Percentiles rank a stretch among this genome's conserved stretches.
Conservation (phyloP, 148 eudicot species). For the Rhododendron molle region DNA sequence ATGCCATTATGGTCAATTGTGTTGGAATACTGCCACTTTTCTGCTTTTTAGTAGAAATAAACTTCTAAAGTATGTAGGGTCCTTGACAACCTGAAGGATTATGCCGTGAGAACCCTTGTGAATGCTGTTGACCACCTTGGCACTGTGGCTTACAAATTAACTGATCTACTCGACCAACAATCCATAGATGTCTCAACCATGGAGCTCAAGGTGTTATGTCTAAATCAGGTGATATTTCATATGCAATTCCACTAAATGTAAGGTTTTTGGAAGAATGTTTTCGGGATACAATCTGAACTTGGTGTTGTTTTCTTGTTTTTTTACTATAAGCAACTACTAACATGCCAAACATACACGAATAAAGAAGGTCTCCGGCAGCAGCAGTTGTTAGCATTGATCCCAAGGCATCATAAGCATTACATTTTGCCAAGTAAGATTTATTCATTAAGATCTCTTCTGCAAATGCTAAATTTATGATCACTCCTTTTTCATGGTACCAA, state of each 20-base stretch:
- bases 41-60: slow-evolving; percentile 5
- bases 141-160: slow-evolving; percentile 90
- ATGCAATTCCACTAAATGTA: background rate
- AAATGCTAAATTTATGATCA: slow-evolving; percentile 2
- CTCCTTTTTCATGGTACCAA: background rate
- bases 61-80: slow-evolving; percentile 42
- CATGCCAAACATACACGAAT: slow-evolving; percentile 70
- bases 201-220: slow-evolving; percentile 65
- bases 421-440: slow-evolving; percentile 66
- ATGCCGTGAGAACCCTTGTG: slow-evolving; percentile 84
- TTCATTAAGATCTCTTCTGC: background rate
- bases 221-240: slow-evolving; percentile 25
- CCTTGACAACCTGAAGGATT: slow-evolving; percentile 86
- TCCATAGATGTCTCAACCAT: slow-evolving; percentile 56
- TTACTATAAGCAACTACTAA: slow-evolving; percentile 55
- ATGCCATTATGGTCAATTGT: background rate
- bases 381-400: slow-evolving; percentile 69
- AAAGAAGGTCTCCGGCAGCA: slow-evolving; percentile 86
- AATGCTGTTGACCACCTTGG: slow-evolving; percentile 99
- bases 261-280: background rate
- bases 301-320: background rate
- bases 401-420: slow-evolving; percentile 90
- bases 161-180: slow-evolving; percentile 84
- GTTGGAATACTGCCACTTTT: background rate
- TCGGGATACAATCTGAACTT: slow-evolving; percentile 17